phyloP scores from a whole-genome alignment of 441 rosid genomes.

The Pelargonium myrrhifolium region DNA sequence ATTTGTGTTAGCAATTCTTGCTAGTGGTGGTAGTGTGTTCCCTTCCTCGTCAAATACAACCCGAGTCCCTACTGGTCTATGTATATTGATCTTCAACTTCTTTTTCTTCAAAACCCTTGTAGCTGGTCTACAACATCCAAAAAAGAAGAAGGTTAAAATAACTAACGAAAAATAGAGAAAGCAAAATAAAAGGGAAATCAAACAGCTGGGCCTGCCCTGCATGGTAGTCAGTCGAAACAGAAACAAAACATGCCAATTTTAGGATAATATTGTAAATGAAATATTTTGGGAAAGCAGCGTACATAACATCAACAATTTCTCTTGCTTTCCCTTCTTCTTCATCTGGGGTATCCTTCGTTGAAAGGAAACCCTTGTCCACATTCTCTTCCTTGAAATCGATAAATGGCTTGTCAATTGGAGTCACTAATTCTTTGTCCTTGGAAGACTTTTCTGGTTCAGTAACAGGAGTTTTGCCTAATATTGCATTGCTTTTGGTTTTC shows the following conservation, averaged over 20 bases:
- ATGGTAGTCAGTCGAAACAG: background rate
- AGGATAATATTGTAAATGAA: background rate
- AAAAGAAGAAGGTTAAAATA: background rate
- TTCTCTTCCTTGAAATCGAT: conserved; percentile 38
- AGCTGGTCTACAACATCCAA: conserved; percentile 40
- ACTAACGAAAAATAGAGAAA: background rate
- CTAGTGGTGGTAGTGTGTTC: conserved; percentile 64
- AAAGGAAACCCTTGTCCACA: conserved; percentile 26
- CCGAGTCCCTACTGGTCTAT: conserved; percentile 70
- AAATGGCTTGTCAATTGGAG: conserved; percentile 29
- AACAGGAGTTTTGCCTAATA: conserved; percentile 25
- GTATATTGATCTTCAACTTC: conserved; percentile 71
- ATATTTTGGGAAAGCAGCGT: conserved; percentile 22
- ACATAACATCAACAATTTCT: conserved; percentile 39
- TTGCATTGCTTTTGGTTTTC: conserved; percentile 36
- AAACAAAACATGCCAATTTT: background rate
- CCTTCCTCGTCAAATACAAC: conserved; percentile 82
- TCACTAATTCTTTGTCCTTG: conserved; percentile 22
- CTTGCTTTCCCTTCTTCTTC: conserved; percentile 33
- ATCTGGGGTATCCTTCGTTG: conserved; percentile 28
- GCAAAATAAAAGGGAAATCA: background rate
- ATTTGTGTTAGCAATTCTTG: conserved; percentile 54
- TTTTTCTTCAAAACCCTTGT: conserved; percentile 70
- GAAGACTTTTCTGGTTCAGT: conserved; percentile 30
- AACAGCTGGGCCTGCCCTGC: background rate